Percentiles rank a stretch among this genome's conserved stretches.
Evolutionary conservation across 1,284 basidiomycete species (phyloP).

Genomic region (Athelia psychrophila): DNA sequence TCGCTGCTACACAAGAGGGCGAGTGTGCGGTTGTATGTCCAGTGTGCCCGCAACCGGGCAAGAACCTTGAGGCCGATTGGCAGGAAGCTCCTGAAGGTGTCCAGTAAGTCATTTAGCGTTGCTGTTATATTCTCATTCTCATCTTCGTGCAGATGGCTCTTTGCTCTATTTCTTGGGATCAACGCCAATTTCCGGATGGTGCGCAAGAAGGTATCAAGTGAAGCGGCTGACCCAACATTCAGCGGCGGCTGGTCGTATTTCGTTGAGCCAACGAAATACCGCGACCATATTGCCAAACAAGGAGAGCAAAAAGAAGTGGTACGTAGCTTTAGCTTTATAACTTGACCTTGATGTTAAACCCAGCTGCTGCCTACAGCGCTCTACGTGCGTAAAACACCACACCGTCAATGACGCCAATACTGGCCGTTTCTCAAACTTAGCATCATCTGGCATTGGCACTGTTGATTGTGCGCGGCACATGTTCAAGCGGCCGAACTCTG

Average conservation of each 20-base stretch:
- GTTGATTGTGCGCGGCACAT: slow-evolving; percentile 7
- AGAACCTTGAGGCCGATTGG: slow-evolving; percentile 29
- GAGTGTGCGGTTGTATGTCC: slow-evolving; percentile 29
- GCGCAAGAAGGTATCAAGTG: slow-evolving; percentile 2
- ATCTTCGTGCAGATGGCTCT: slow-evolving; percentile 17
- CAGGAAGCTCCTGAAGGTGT: slow-evolving; percentile 11
- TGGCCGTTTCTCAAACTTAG: background rate
- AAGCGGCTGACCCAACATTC: slow-evolving; percentile 6
- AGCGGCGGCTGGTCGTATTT: slow-evolving; percentile 7
- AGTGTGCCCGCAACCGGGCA: slow-evolving; percentile 29
- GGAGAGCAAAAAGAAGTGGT: slow-evolving; percentile 7
- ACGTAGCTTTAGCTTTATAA: no score
- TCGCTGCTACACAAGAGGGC: slow-evolving; percentile 19
- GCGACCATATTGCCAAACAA: background rate
- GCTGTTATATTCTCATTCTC: slow-evolving; percentile 3
- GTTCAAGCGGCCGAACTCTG: slow-evolving; percentile 3
- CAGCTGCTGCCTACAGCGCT: background rate
- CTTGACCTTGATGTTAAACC: no score
- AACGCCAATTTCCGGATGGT: slow-evolving; percentile 12
- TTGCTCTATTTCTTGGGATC: slow-evolving; percentile 7
- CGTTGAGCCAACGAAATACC: slow-evolving; percentile 6
- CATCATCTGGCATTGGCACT: slow-evolving; percentile 4
- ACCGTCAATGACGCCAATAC: slow-evolving; percentile 2
- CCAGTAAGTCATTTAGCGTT: slow-evolving; percentile 9
- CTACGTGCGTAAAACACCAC: slow-evolving; percentile 1